Percentiles rank a stretch among this genome's conserved stretches.
Evolutionary conservation across 495 filamentous ascomycete genomes (phyloP).

Genomic region (Cryomyces minteri): DNA sequence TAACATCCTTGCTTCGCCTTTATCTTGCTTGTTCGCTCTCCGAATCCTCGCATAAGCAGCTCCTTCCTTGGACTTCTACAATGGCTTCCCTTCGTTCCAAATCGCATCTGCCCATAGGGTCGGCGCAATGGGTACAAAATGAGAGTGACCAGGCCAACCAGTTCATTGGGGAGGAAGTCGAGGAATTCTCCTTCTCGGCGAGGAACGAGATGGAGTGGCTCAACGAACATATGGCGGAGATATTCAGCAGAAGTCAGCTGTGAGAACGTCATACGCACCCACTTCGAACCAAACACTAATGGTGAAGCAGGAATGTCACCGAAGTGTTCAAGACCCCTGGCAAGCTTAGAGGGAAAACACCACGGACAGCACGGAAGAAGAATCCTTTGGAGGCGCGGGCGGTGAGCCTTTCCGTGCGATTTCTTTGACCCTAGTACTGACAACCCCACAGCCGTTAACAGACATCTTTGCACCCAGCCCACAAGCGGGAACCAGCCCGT

Average conservation of each 20-base stretch:
- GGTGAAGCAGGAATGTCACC: constrained; percentile 47
- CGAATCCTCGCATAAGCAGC: no score
- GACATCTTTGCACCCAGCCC: constrained; percentile 54
- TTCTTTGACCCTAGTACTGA: not conserved
- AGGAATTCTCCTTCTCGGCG: constrained; percentile 76
- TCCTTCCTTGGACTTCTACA: not conserved
- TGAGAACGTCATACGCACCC: constrained; percentile 19
- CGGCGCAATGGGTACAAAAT: constrained; percentile 45
- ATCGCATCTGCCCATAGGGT: constrained; percentile 33
- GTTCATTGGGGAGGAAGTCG: constrained; percentile 52
- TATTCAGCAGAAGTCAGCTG: constrained; percentile 67
- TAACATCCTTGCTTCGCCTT: not conserved
- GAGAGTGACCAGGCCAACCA: constrained; percentile 47
- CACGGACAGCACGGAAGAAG: constrained; percentile 58
- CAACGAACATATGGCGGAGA: constrained; percentile 14
- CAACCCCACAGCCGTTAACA: constrained; percentile 45
- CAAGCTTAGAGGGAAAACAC: constrained; percentile 85
- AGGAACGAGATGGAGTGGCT: constrained; percentile 61
- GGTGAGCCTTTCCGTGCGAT: constrained; percentile 27
- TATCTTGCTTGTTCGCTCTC: no score
- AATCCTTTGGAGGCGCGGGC: constrained; percentile 44
- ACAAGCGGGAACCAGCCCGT: constrained; percentile 9
- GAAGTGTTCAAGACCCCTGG: constrained; percentile 95
- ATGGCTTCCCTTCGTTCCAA: constrained; percentile 17
- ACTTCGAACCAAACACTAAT: constrained; percentile 19